Base-by-base conservation (phyloP, 2,329 filamentous ascomycete species). In the Gaeumannomyces sp. region DNA sequence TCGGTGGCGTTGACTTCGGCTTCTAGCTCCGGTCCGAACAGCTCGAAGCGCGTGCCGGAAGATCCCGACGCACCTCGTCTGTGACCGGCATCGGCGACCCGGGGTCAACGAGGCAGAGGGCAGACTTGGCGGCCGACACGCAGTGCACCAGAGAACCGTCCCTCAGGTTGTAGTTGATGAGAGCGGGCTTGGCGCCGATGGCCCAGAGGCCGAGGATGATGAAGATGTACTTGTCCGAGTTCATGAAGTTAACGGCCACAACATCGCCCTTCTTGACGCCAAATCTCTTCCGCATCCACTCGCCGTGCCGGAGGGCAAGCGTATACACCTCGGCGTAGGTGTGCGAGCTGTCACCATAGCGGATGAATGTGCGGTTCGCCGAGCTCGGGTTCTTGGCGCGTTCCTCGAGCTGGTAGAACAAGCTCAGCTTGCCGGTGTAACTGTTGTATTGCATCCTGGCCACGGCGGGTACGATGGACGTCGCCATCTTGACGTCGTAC, bases 91-190 rank as follows among this genome's bases (percentile, higher is more conserved):
- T 78, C 71, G n/a, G 78, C 77, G 0, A 91, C 78, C 22, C 76
- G 0, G 82, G 80, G 69, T 95, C 92, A 13, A 94, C 82, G 27
- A 97, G 73, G 65, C 93, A 78, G 2, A 96, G 72, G 13, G 83
- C 83, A 0, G 90, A 81, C 0, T 83, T 87, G 2, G 90, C 89
- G 1, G 86, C 85, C 68, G 82, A 84, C 59, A 96, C 80, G 69
- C 90, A 94, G 75, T 97, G 92, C 3, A 85, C 75, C 67, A 97
- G 79, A 0, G 91, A 82, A 33, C 89, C 85, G 16, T 87, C 89
- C 0, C 84, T 82, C 61, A 96, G 78, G 73, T 95, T 95, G 76
- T 93, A 94, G 76, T 97, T 97, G 77, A 96, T 89, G 70, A 95
- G 92, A 0, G 92, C 92, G 0, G 92, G 92, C 65, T 87, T 87